Conservation (phyloP, 768 basidiomycete species). For the Tylopilus sp. region DNA sequence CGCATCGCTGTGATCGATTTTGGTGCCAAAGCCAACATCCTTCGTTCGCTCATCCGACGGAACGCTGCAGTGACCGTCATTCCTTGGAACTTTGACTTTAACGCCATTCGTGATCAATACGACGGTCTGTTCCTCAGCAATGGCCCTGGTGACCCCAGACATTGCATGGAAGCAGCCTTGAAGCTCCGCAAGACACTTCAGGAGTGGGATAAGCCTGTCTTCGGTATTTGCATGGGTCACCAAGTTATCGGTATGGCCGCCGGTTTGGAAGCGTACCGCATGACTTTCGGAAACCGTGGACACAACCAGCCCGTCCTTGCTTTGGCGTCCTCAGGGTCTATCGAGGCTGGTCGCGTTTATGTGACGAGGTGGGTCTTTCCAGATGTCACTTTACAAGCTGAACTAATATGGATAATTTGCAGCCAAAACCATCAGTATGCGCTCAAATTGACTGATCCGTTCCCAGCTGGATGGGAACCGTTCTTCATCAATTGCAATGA, state of each 20-base stretch:
- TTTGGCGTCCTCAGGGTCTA: constrained; percentile 87
- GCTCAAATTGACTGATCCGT: constrained; percentile 87
- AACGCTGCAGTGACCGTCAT: constrained; percentile 92
- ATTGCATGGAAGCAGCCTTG: constrained; percentile 81
- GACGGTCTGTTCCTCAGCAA: constrained; percentile 97
- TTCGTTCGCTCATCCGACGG: constrained; percentile 87
- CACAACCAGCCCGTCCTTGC: constrained; percentile 99
- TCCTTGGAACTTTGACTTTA: constrained; percentile 98
- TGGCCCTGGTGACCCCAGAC: constrained; percentile 91
- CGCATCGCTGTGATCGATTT: too few species aligned
- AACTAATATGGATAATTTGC: constrained; percentile 1
- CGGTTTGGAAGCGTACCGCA: constrained; percentile 93
- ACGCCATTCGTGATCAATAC: constrained; percentile 80
- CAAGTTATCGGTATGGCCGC: constrained; percentile 98
- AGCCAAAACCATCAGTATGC: constrained; percentile 99
- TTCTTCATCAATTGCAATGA: constrained; percentile 99
- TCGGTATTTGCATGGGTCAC: constrained; percentile 99
- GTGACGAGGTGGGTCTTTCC: constrained; percentile 69
- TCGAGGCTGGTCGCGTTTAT: constrained; percentile 94
- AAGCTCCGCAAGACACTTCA: constrained; percentile 76
- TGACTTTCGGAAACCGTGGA: constrained; percentile 99
- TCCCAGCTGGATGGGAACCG: constrained; percentile 96
- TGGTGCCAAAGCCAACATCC: constrained; percentile 96
- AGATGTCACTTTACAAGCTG: neutral
- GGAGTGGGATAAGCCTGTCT: constrained; percentile 92